phyloP scores from a whole-genome alignment of 768 basidiomycete genomes.

The Tephrocybe sp. region DNA sequence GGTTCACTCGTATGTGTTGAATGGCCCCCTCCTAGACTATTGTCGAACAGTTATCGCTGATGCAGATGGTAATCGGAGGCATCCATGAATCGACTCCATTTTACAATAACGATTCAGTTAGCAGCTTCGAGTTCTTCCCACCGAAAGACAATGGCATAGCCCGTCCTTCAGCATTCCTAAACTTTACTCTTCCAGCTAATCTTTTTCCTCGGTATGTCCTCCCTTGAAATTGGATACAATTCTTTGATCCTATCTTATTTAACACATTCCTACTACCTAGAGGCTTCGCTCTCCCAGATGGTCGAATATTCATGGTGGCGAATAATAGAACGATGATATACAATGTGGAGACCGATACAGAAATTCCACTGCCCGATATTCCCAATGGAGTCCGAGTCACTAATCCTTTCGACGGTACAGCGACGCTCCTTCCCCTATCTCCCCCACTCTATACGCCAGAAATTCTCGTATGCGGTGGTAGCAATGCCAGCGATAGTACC shows the following conservation, averaged over 20 bases:
- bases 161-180: slow-evolving; percentile 24
- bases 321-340: slow-evolving; percentile 40
- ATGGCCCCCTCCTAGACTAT: too few relatives aligned
- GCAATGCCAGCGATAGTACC: slow-evolving; percentile 28
- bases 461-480: slow-evolving; percentile 45
- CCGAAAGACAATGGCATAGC: slow-evolving; percentile 33
- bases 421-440: slow-evolving; percentile 33
- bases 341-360: slow-evolving; percentile 34
- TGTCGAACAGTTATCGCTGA: background rate
- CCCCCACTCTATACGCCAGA: slow-evolving; percentile 41
- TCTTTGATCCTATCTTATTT: background rate
- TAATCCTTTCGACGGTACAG: slow-evolving; percentile 36
- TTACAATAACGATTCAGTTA: slow-evolving; percentile 54
- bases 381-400: slow-evolving; percentile 43
- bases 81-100: slow-evolving; percentile 14
- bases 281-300: slow-evolving; percentile 32
- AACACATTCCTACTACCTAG: background rate
- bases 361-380: slow-evolving; percentile 36
- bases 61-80: slow-evolving; percentile 21
- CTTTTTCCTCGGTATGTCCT: slow-evolving; percentile 22
- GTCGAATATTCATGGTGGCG: slow-evolving; percentile 36
- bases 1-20: slow-evolving; percentile 25
- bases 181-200: slow-evolving; percentile 20
- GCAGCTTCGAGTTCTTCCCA: slow-evolving; percentile 39
- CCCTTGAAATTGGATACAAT: background rate